Evolutionary conservation across 495 filamentous ascomycete genomes (phyloP), one percentile per base, ranked within the genome.

Genomic region (Delitschia confertaspora): DNA sequence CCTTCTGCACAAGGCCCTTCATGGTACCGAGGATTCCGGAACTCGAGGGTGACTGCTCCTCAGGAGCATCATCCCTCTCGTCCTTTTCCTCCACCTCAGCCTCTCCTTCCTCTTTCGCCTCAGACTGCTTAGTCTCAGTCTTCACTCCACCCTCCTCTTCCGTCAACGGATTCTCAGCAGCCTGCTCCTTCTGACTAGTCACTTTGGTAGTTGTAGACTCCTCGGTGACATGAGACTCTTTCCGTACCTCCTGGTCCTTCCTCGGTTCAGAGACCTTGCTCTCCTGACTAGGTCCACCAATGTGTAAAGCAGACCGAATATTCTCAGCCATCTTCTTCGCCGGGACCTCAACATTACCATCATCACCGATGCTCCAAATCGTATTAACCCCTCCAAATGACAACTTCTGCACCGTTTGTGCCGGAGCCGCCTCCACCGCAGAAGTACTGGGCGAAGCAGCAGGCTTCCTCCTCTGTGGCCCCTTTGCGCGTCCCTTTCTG

Each of bases 401-500:
- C 9, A 60, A 25, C 60, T 56, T 73, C 57, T 51, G 67, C 66
- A 48, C 34, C 36, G 51, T 3, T 33, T 5, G 7, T 48, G 7
- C 33, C 7, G 33, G 52, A 16, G 14, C 45, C 21, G 58, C 51
- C 14, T 51, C 56, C 10, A 30, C 50, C 17, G 57, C 41, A 21
- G 47, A 58, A 9, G 43, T 47, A 8, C 55, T 42, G 5, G 64
- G 53, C 29, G 60, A 57, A 18, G 49, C 63, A 8, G 71, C 75
- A n/a, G 78, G 79, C 66, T 80, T 82, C 59, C 91, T 71, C 46
- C 91, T 74, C 51, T 82, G 79, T 6, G 91, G 91, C 17, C 91
- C 93, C 51, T 83, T 80, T 13, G 91, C 91, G 43, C 91, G 70
- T 10, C 87, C 78, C 66, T 96, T 96, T 40, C 93, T 72, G 21